Conservation (phyloP, 2,329 filamentous ascomycete species). For the Magnaporthiopsis poae region DNA sequence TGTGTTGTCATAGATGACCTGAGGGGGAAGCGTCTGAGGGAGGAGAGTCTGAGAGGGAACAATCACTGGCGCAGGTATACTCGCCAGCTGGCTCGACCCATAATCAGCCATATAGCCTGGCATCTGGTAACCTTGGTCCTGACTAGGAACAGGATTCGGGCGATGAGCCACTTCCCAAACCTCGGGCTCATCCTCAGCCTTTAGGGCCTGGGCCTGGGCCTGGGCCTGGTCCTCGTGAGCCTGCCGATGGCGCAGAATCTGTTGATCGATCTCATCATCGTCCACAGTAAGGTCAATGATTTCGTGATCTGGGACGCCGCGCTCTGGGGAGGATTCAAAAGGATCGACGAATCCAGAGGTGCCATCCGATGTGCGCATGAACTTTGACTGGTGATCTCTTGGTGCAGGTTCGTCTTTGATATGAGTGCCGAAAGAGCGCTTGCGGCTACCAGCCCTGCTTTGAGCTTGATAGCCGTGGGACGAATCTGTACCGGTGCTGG, state of each 20-base stretch:
- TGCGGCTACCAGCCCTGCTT: conserved; percentile 11
- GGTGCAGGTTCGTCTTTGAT: conserved; percentile 10
- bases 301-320: background rate
- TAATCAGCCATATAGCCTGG: background rate
- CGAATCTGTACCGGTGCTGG: background rate
- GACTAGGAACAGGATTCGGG: background rate
- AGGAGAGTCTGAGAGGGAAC: background rate
- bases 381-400: background rate
- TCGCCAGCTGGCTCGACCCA: background rate
- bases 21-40: background rate
- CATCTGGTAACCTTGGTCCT: background rate
- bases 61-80: background rate
- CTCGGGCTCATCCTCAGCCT: background rate
- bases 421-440: conserved; percentile 20
- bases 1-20: background rate
- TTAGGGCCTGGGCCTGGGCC: background rate
- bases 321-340: conserved; percentile 3
- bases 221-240: background rate
- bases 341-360: conserved; percentile 6
- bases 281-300: conserved; percentile 22
- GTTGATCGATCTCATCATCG: conserved; percentile 8
- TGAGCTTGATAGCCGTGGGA: background rate
- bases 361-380: background rate
- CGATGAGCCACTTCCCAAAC: background rate
- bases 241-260: background rate